Conservation (phyloP, 345 rosid genomes). For the Bruguiera gymnorhiza region DNA sequence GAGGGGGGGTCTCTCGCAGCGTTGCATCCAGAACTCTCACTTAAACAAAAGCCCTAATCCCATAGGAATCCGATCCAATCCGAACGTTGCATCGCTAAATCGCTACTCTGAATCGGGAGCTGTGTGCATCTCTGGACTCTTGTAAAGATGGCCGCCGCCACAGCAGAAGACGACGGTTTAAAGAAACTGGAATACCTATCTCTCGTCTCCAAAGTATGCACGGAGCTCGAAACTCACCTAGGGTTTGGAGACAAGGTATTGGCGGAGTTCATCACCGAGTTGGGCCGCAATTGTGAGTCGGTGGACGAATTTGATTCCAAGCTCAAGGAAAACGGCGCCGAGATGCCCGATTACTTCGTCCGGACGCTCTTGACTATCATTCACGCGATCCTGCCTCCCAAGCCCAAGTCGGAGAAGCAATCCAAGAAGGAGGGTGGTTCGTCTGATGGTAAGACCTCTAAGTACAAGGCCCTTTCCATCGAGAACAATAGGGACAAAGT, state of each 20-base stretch:
- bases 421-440: conserved; percentile 20
- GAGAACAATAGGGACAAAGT: conserved; percentile 62
- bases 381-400: conserved; percentile 78
- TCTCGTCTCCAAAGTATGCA: conserved; percentile 80
- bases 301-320: conserved; percentile 70
- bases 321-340: conserved; percentile 72
- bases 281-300: conserved; percentile 53
- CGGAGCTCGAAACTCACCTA: conserved; percentile 73
- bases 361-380: conserved; percentile 70
- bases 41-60: no score
- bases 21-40: no score
- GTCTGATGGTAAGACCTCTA: conserved; percentile 38
- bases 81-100: no score
- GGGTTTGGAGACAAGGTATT: conserved; percentile 71
- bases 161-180: conserved; percentile 31
- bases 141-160: neutral
- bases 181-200: conserved; percentile 52
- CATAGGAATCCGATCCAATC: no score
- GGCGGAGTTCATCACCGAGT: conserved; percentile 75
- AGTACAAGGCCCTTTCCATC: conserved; percentile 67
- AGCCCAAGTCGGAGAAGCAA: conserved; percentile 40
- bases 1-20: no score
- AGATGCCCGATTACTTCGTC: conserved; percentile 87
- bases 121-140: neutral
- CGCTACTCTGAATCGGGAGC: neutral